Percentiles rank a stretch among this genome's conserved stretches.
phyloP scores from a whole-genome alignment of 1,284 basidiomycete genomes.

The Omphalotus olearius region DNA sequence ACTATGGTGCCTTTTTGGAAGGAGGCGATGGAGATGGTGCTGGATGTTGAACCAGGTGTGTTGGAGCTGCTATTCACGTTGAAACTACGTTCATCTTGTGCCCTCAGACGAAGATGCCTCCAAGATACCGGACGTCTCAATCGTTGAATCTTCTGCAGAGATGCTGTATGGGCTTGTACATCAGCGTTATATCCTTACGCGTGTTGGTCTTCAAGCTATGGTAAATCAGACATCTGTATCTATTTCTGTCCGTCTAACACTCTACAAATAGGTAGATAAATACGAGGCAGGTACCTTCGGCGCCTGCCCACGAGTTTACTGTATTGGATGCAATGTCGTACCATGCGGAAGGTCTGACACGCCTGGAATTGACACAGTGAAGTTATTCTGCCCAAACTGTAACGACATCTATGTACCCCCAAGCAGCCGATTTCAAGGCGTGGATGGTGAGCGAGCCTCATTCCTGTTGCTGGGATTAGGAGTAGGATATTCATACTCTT shows the following conservation, averaged over 20 bases:
- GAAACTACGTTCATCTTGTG: background rate
- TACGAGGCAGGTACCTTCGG: conserved; percentile 94
- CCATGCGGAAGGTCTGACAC: conserved; percentile 96
- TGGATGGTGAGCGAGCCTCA: conserved; percentile 71
- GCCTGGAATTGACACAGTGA: conserved; percentile 98
- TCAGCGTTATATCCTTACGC: conserved; percentile 94
- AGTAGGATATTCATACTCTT: conserved; percentile 10
- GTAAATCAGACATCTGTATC: conserved; percentile 41
- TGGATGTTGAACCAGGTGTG: conserved; percentile 97
- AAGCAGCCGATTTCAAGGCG: conserved; percentile 91
- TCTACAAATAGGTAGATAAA: conserved; percentile 78
- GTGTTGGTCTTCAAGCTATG: conserved; percentile 93
- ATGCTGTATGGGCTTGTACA: conserved; percentile 97
- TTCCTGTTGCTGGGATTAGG: too few species aligned
- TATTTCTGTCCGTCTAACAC: background rate
- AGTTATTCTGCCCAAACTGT: conserved; percentile 98
- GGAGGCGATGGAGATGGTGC: conserved; percentile 99
- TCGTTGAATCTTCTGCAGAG: conserved; percentile 97
- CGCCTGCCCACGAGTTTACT: conserved; percentile 94
- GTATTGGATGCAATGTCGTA: conserved; percentile 85
- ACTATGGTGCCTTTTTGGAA: conserved; percentile 98
- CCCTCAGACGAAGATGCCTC: conserved; percentile 85
- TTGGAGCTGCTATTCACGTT: background rate
- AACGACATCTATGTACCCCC: conserved; percentile 96
- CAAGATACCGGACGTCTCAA: conserved; percentile 91